Base-by-base conservation (phyloP, 495 filamentous ascomycete genomes). In the Durotheca rogersii region DNA sequence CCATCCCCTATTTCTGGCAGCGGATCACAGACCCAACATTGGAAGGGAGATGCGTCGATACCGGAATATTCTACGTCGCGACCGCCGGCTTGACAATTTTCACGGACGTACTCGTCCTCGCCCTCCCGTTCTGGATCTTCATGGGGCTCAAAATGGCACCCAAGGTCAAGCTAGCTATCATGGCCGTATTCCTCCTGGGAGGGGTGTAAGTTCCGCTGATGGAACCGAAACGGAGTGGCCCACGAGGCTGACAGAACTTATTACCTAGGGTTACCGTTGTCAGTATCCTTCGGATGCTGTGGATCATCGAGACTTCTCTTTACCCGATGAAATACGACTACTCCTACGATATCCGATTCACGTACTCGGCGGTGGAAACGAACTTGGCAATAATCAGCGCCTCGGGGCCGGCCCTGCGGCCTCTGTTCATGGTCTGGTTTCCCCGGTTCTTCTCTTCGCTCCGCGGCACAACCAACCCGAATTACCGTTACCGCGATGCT, bases 381-480 rank as follows among this genome's bases (percentile, higher is more conserved):
- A 80, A 81, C 60, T 62, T 81, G 5, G 79, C 77, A 2, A 65
- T 81, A 37, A 70, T 81, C 18, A 75, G 76, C 7, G 77, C 76
- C 7, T 81, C 68, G 7, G 68, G 65, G 0, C 73, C 73, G 0
- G 71, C 72, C 0, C 41, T 75, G 10, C 53, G 70, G n/a, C 69
- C 71, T 3, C 59, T 76, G 20, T 62, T 74, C 42, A 66, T 67
- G 35, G 64, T 68, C 15, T 73, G 71, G 68, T 71, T 74, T 39
- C 65, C 70, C 12, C 60, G 61, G 7, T 57, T 66, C 14, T 64
- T 71, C 50, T 41, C 55, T 1, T 59, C 55, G 12, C 56, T 59
- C 7, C 50, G 56, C 12, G 50, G 56, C 21, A 47, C 47, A 4
- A 14, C 47, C 17, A 60, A 57, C 21, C 47, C 39, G 7, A 60